phyloP scores from a whole-genome alignment of 2,329 filamentous ascomycete species.

The Tolypocladium pustulatum region DNA sequence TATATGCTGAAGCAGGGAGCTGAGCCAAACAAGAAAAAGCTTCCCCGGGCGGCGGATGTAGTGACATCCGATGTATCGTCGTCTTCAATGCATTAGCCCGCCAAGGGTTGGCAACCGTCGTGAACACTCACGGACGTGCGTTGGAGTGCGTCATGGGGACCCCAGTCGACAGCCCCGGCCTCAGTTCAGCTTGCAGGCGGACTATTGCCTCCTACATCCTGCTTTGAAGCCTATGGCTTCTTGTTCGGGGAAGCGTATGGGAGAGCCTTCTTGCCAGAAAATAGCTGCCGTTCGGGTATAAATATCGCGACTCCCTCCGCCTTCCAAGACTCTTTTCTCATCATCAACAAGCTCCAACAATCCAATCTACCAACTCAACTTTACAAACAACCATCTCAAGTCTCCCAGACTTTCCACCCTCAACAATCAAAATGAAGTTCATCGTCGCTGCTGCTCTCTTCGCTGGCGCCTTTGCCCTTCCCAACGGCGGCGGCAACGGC shows the following conservation, averaged over 20 bases:
- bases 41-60: neutral
- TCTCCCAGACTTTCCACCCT: neutral
- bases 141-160: neutral
- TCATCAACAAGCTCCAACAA: neutral
- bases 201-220: neutral
- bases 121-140: neutral
- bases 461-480: constrained; percentile 7
- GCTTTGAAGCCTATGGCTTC: neutral
- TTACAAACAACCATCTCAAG: neutral
- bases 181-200: neutral
- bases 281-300: neutral
- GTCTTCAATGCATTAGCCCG: neutral
- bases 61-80: neutral
- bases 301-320: neutral
- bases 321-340: neutral
- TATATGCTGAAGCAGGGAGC: neutral
- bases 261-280: neutral
- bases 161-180: neutral
- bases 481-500: neutral
- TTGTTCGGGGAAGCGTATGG: neutral
- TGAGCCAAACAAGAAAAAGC: neutral
- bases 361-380: neutral
- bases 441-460: constrained; percentile 7
- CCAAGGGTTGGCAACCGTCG: neutral
- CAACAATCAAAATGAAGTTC: constrained; percentile 10